Evolutionary conservation across 495 filamentous ascomycete genomes (phyloP), one percentile per base, ranked within the genome.

Genomic region (Xylaria longipes): DNA sequence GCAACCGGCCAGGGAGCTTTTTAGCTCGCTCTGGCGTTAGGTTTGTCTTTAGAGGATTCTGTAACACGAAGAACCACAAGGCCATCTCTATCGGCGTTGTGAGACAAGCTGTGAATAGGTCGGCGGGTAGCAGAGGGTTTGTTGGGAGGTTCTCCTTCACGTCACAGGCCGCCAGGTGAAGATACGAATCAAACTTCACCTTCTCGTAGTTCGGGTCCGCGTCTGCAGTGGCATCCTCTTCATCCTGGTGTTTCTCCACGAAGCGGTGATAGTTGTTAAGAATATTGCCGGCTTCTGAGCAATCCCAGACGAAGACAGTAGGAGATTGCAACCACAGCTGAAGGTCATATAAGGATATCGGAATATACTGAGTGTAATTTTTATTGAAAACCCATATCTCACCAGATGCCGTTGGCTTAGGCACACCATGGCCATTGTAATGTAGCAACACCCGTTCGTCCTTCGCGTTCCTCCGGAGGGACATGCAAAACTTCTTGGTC

Each of bases 301-400:
- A 97, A 79, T 99, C 96, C 86, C 95, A 99, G 48, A 99, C 97
- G 76, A 95, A 98, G 41, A 99, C 89, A 68, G 94, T 97, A 3
- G 96, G 96, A 0, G 94, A 95, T 52, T 94, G 95, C 5, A 99
- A 89, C 97, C 97, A 99, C 29, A 90, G 89, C 79, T 98, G 97
- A 29, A 99, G 87, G 74, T 99, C 96, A 78, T 97, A 98, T 11
- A 99, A 82, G 1, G 95, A 97, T 58, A 99, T 92, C 0, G 96
- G 96, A 39, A 99, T 99, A 75, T 99, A 99, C 80, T 99, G 96
- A 0, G 96, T 99, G 78, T 97, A 99, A 74, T 93, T 97, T 72
- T 93, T 95, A 82, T 99, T 99, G 82, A 99, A 99, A 3, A 98
- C 97, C 96, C 96, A 99, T 15, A 99, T 97, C 80, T 99, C 96